Conservation (phyloP, 2,329 filamentous ascomycete species). For the Sporothrix curviconia region DNA sequence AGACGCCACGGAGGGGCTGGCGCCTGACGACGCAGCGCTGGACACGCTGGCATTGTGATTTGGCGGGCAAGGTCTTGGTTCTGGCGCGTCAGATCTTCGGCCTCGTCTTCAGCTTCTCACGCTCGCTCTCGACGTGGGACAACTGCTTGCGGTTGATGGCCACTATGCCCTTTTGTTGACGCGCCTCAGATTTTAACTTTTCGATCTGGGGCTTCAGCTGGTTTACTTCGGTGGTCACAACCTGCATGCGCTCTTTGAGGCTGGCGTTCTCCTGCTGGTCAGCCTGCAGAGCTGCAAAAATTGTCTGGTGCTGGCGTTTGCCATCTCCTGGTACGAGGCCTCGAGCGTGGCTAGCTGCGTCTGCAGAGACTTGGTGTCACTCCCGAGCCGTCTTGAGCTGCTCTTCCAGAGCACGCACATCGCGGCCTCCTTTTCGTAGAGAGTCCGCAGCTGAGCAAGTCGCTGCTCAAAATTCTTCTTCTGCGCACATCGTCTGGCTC, state of each 20-base stretch:
- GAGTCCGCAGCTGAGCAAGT: slow-evolving; percentile 72
- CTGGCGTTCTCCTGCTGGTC: slow-evolving; percentile 83
- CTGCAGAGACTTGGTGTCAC: slow-evolving; percentile 78
- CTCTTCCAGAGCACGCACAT: slow-evolving; percentile 78
- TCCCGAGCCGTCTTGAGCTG: slow-evolving; percentile 67
- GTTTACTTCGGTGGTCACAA: slow-evolving; percentile 73
- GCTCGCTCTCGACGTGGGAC: slow-evolving; percentile 78
- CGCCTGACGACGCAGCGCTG: slow-evolving; percentile 35
- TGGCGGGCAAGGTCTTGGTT: slow-evolving; percentile 53
- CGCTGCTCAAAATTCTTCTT: slow-evolving; percentile 91
- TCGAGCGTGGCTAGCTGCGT: slow-evolving; percentile 79
- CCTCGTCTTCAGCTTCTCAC: slow-evolving; percentile 78
- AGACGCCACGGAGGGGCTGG: slow-evolving; percentile 62
- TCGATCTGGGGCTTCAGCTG: slow-evolving; percentile 86
- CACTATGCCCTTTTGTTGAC: slow-evolving; percentile 92
- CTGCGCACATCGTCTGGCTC: slow-evolving; percentile 70
- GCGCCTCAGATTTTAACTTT: slow-evolving; percentile 83
- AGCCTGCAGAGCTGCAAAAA: slow-evolving; percentile 65
- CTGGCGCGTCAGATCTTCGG: slow-evolving; percentile 59
- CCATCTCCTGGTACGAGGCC: slow-evolving; percentile 70
- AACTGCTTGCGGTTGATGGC: slow-evolving; percentile 99
- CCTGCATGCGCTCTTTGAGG: slow-evolving; percentile 81
- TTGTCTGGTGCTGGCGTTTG: slow-evolving; percentile 74
- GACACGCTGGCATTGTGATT: slow-evolving; percentile 40
- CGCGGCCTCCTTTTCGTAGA: slow-evolving; percentile 94